Base-by-base conservation (phyloP, 257 asterid species). In the Nicotiana attenuata region DNA sequence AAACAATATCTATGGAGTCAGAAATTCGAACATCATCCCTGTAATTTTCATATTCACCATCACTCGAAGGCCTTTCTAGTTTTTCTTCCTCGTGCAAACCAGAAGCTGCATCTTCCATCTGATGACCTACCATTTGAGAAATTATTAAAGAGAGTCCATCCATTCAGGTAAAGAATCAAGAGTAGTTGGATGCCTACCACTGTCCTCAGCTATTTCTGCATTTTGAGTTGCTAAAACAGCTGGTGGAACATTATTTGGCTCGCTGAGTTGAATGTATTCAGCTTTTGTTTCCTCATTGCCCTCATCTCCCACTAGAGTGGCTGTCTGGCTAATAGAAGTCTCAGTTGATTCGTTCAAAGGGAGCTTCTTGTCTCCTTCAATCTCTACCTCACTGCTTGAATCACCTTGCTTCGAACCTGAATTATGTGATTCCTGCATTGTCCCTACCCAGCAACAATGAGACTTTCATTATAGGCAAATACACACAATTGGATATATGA, bases 351-450 rank as follows among this genome's bases (percentile, higher is more conserved):
- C 90, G 78, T 80, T 56, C 64, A 84, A 65, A 82, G 87, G 84
- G 85, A 81, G 82, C 83, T 69, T 78, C 76, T 78, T 83, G 83
- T 81, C 89, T 80, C 80, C 90, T 87, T 88, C 93, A 41, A 80
- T 67, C 80, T 80, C 84, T 26, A 85, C 81, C 83, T 83, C 86
- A 86, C 66, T 78, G 77, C 81, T 83, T 77, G 82, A 69, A 82
- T 86, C 91, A 84, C 53, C 89, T 86, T 91, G 91, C 85, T 67
- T 80, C 65, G 84, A 80, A 85, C 87, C 83, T 82, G 94, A 86
- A 90, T 85, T 65, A 85, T 87, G 91, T 85, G 88, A 87, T 83
- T 89, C 95, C 97, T 92, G 97, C 94, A 89, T 88, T 75, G 92
- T 87, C 93, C 97, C 98, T 94, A 93, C 85, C 92, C 91, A 91